Evolutionary conservation across 208 protist genomes (phyloP), one percentile per base, ranked within the genome.

Genomic region (Trypanosoma theileri): DNA sequence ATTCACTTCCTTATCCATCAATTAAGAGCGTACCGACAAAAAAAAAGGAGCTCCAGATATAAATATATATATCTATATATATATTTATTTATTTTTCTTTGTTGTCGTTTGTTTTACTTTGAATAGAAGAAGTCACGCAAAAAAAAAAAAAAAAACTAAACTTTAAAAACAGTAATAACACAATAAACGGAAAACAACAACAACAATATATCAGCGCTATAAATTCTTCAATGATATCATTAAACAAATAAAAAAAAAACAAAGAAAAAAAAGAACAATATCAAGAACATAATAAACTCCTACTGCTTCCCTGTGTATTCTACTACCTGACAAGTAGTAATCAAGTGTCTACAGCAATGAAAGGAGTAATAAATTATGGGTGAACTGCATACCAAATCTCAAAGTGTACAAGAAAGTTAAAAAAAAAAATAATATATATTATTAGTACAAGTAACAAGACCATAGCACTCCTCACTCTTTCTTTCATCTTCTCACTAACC

Each of bases 1-100:
- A 48, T 19, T 62, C 19, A 19, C 19, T 28, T 46, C 17, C 16
- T 48, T 28, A 1, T 42, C 12, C 64, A 19, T 60, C 8, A 44
- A 48, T 41, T 19, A 45, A 19, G 31, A 64, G 58, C 41, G 13
- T 56, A 50, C 17, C n/a, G 13, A 62, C 53, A 66, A 54, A 67
- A 53, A 55, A 59, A 62, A 77, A 59, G 60, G 68, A 51, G 40
- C 51, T 11, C 7, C 22, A 73, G 21, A 46, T 8, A 67, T n/a
- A 45, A 14, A 45, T 45, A 45, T 45, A 45, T 45, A 45, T 45
- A 45, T 45, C 6, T 45, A 45, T 45, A 45, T 45, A 45, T 45
- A 45, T 45, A 45, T 45, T 14, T 45, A 45, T 45, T 14, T 45
- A 14, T 45, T 45, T 45, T 45, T 45, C 12, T 45, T 45, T 45